Percentiles rank a stretch among this genome's conserved stretches.
Evolutionary conservation across 2,329 filamentous ascomycete genomes (phyloP).

Genomic region (Trichocomaceae sp.): DNA sequence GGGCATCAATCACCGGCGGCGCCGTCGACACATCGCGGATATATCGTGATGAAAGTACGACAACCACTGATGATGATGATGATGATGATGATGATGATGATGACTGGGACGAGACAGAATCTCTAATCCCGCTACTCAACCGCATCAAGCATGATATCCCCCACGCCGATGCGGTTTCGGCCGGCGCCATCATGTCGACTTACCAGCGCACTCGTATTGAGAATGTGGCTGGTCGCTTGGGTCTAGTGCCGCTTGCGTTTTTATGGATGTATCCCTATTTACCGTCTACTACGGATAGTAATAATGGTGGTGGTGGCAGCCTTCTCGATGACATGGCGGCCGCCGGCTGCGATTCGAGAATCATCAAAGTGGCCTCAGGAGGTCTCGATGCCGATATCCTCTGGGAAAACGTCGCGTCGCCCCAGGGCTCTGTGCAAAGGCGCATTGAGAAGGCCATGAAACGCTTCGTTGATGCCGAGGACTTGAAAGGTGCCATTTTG

Average conservation of each 20-base stretch:
- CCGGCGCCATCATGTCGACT: slow-evolving; percentile 86
- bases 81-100: not conserved
- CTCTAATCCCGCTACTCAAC: slow-evolving; percentile 67
- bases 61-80: slow-evolving; percentile 2
- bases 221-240: slow-evolving; percentile 78
- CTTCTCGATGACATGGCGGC: slow-evolving; percentile 75
- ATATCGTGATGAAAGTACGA: slow-evolving; percentile 47
- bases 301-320: slow-evolving; percentile 18
- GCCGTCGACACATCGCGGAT: slow-evolving; percentile 65
- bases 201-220: slow-evolving; percentile 97
- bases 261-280: slow-evolving; percentile 86
- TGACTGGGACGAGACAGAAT: slow-evolving; percentile 57
- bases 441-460: slow-evolving; percentile 44
- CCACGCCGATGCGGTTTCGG: slow-evolving; percentile 75
- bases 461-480: slow-evolving; percentile 49
- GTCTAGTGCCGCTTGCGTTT: slow-evolving; percentile 73
- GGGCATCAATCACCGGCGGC: slow-evolving; percentile 65
- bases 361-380: slow-evolving; percentile 91
- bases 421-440: slow-evolving; percentile 40
- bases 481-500: slow-evolving; percentile 62
- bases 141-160: slow-evolving; percentile 64
- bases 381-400: slow-evolving; percentile 75
- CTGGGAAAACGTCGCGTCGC: slow-evolving; percentile 66
- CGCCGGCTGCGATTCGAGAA: slow-evolving; percentile 73
- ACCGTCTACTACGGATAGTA: slow-evolving; percentile 36